Percentiles rank a stretch among this genome's conserved stretches.
These are phyloP conservation scores for Syzygium oleosum DNA, from an alignment of 345 rosid genomes.

Conservation along the genomic window DNA sequence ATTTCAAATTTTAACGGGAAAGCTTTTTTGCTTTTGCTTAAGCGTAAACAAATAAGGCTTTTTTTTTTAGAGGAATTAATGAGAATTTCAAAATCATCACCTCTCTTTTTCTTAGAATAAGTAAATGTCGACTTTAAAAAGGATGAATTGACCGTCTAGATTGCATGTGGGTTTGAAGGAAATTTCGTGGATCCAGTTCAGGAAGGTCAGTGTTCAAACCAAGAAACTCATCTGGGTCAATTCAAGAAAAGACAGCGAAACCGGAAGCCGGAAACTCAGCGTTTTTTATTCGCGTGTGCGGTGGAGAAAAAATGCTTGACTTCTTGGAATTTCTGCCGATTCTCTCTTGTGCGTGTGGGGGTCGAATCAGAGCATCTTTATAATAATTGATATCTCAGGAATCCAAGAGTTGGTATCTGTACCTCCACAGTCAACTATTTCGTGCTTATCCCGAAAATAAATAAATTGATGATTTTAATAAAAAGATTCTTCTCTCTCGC, in stretches of 20 bases:
- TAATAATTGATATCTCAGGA: neutral
- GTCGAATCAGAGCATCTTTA: slow-evolving; percentile 12
- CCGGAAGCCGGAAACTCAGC: neutral
- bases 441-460: neutral
- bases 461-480: neutral
- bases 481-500: neutral
- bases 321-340: slow-evolving; percentile 9
- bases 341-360: neutral
- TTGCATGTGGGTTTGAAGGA: neutral
- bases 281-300: no score
- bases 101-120: neutral
- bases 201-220: neutral
- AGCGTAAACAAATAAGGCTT: neutral
- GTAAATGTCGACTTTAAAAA: neutral
- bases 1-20: neutral
- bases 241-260: neutral
- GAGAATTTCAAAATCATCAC: neutral
- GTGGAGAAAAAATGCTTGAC: neutral
- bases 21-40: neutral
- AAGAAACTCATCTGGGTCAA: slow-evolving; percentile 8
- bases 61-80: neutral
- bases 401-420: slow-evolving; percentile 22
- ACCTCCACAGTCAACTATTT: neutral
- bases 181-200: slow-evolving; percentile 1
- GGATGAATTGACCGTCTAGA: neutral